Conservation (phyloP, 176 grass and related monocot genomes). For the Oryza meridionalis region DNA sequence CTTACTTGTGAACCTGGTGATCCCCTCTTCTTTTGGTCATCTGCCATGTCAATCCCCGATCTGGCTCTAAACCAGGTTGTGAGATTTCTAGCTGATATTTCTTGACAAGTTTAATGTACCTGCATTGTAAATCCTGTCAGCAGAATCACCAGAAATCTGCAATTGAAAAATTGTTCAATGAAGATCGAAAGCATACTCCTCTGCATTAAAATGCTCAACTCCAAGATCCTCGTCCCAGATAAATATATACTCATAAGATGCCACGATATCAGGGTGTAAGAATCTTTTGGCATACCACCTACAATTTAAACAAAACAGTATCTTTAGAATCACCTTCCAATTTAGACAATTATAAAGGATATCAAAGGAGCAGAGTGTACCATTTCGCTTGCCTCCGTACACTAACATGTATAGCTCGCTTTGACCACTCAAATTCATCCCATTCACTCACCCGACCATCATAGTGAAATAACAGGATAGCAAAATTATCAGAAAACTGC, state of each 20-base stretch:
- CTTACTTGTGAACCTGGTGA: constrained; percentile 90
- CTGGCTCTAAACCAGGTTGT: constrained; percentile 87
- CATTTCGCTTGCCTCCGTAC: constrained; percentile 79
- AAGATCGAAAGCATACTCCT: constrained; percentile 64
- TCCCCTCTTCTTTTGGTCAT: constrained; percentile 95
- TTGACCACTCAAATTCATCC: constrained; percentile 87
- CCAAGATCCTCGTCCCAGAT: constrained; percentile 97
- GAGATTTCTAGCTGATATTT: constrained; percentile 90
- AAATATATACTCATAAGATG: constrained; percentile 84
- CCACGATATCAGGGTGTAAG: constrained; percentile 94
- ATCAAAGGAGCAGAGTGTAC: constrained; percentile 31
- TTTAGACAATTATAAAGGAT: constrained; percentile 15
- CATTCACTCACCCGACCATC: constrained; percentile 78
- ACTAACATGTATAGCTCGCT: constrained; percentile 74
- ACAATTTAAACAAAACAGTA: constrained; percentile 22
- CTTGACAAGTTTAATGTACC: constrained; percentile 88
- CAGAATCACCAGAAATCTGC: constrained; percentile 61
- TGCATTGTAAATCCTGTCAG: constrained; percentile 55
- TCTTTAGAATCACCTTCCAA: constrained; percentile 16
- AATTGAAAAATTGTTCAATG: background rate
- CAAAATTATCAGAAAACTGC: constrained; percentile 82
- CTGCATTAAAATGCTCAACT: constrained; percentile 88
- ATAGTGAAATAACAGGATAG: constrained; percentile 86
- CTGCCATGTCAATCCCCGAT: constrained; percentile 83
- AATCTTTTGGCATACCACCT: constrained; percentile 98